Base-by-base conservation (phyloP, 768 basidiomycete genomes). In the Phanerochaete carnosa region DNA sequence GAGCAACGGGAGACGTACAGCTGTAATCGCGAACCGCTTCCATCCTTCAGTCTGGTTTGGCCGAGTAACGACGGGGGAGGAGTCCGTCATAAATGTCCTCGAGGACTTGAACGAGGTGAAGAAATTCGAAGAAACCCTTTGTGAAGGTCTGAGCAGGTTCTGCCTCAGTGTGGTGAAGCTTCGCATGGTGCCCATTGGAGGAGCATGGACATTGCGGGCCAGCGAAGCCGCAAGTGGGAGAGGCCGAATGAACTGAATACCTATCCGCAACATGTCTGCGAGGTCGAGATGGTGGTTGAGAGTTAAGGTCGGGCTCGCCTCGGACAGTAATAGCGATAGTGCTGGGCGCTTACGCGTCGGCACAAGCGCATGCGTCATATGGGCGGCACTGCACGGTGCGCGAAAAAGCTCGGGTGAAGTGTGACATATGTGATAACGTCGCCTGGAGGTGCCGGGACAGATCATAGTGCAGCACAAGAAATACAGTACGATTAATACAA, bases 71-170 rank as follows among this genome's bases (percentile, higher is more conserved):
- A 79, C 65, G 1, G 73, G 64, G 9, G 72, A 66, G 8, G 75
- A 74, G 59, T 86, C 82, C 3, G 83, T 84, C 58, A 79, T 73
- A 25, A 85, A 72, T 12, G 79, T 71, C n/a, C 87, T 78, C 32
- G 80, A 43, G 5, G 54, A 22, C 54, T 26, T 55, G 23, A 39
- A 55, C 9, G 69, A 69, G 55, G 65, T 69, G 47, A 60, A 64
- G 46, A 71, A 70, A 16, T 64, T 60, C 46, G 65, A 59, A 2
- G 70, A 63, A 4, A 69, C 65, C 59, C 66, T 64, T 32, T 61
- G 57, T 50, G 57, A 32, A 23, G 70, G 66, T 23, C 62, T 64
- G 28, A 60, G 55, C 26, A 74, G 63, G 60, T 68, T 76, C 16
- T 69, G 71, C 32, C 73, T 68, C 26, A 72, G 62, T 30, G 64